Evolutionary conservation across 2,329 filamentous ascomycete species (phyloP).

Genomic region (Simplicillium aogashimaense): DNA sequence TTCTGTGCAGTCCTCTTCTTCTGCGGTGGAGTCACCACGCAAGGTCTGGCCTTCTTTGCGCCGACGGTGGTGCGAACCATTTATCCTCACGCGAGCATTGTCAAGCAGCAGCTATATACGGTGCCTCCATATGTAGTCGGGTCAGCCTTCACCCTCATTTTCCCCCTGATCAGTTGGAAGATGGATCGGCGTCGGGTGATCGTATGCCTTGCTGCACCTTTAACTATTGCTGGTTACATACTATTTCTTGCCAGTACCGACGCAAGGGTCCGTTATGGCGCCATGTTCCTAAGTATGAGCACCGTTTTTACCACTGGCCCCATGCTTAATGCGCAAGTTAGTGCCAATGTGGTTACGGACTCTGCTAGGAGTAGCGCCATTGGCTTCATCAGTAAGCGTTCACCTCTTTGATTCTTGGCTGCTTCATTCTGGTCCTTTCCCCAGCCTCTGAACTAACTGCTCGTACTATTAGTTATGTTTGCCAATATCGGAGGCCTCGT

Average conservation of each 20-base stretch:
- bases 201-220: conserved; percentile 47
- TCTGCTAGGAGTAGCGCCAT: conserved; percentile 59
- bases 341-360: conserved; percentile 63
- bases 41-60: conserved; percentile 59
- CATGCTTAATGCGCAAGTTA: conserved; percentile 56
- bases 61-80: conserved; percentile 61
- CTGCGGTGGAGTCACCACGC: conserved; percentile 60
- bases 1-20: conserved; percentile 48
- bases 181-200: conserved; percentile 50
- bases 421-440: too few species aligned
- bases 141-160: conserved; percentile 52
- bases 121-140: conserved; percentile 63
- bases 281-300: conserved; percentile 57
- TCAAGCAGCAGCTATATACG: conserved; percentile 59
- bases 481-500: conserved; percentile 64
- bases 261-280: conserved; percentile 51
- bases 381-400: conserved; percentile 49
- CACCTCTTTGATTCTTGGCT: too few species aligned
- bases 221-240: conserved; percentile 60
- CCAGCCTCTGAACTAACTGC: too few species aligned
- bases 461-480: too few species aligned
- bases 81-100: conserved; percentile 43
- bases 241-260: conserved; percentile 54
- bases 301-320: conserved; percentile 56
- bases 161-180: conserved; percentile 53